These are phyloP conservation scores for Raphanus raphanistrum DNA, from an alignment of 345 rosid genomes.

Conservation along the genomic window DNA sequence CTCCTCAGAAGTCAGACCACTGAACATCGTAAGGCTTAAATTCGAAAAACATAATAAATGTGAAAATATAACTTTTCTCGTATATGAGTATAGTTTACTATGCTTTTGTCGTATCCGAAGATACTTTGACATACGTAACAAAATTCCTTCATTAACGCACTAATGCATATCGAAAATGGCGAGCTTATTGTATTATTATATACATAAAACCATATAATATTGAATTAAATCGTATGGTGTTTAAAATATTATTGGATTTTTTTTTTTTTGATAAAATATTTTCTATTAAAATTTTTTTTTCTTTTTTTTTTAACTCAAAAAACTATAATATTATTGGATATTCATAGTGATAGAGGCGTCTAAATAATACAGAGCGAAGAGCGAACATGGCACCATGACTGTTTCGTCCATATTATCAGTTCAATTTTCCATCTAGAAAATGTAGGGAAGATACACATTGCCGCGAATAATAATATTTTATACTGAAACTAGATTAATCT, in stretches of 20 bases:
- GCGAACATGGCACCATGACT: conserved; percentile 42
- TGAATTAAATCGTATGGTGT: conserved; percentile 21
- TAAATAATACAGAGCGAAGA: conserved; percentile 22
- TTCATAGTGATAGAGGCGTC: conserved; percentile 2
- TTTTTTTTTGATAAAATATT: too few relatives aligned
- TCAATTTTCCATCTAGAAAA: conserved; percentile 37
- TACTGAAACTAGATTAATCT: conserved; percentile 20
- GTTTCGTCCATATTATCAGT: conserved; percentile 17
- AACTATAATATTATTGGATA: not conserved
- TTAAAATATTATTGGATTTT: conserved; percentile 12
- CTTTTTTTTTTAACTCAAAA: too few relatives aligned
- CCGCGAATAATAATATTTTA: conserved; percentile 16
- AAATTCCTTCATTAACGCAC: conserved; percentile 36
- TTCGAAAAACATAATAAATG: not conserved
- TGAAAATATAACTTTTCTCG: too few relatives aligned
- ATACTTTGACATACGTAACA: not conserved
- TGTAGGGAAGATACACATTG: conserved; percentile 30
- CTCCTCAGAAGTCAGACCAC: conserved; percentile 10
- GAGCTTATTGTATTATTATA: conserved; percentile 6
- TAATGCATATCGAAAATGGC: conserved; percentile 28
- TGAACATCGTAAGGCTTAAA: conserved; percentile 5
- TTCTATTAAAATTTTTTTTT: too few relatives aligned
- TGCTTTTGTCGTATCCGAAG: conserved; percentile 20
- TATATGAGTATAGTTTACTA: not conserved
- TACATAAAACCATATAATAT: conserved; percentile 3